Percentiles rank a stretch among this genome's conserved stretches.
phyloP scores from a whole-genome alignment of 2,329 filamentous ascomycete genomes.

The Fusarium setosum region DNA sequence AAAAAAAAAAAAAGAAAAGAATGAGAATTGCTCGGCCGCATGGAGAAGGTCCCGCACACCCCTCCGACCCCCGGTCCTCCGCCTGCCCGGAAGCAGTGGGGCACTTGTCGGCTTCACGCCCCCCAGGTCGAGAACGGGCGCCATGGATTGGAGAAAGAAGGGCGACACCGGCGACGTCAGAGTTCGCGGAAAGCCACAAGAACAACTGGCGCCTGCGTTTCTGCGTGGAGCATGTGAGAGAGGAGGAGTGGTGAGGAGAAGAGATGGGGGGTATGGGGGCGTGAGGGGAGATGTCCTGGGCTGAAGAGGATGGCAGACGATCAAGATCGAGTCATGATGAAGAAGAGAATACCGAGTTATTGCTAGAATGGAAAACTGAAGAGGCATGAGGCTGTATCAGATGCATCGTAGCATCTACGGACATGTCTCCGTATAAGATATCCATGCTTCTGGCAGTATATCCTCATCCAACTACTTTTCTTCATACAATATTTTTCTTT shows the following conservation, averaged over 20 bases:
- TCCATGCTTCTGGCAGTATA: neutral
- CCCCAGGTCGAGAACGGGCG: neutral
- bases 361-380: no score
- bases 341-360: no score
- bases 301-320: neutral
- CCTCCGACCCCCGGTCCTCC: constrained; percentile 38
- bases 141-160: neutral
- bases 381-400: no score
- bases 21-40: constrained; percentile 33
- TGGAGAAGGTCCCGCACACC: constrained; percentile 29
- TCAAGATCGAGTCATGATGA: neutral
- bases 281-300: constrained; percentile 11
- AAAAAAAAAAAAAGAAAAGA: neutral
- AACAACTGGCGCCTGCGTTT: neutral
- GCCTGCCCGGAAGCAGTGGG: constrained; percentile 41
- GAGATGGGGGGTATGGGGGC: constrained; percentile 12
- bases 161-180: constrained; percentile 29
- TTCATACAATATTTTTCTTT: no score
- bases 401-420: no score
- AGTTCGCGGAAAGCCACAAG: constrained; percentile 4
- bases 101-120: constrained; percentile 7
- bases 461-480: neutral
- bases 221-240: neutral
- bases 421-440: neutral
- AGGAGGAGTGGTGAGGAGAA: constrained; percentile 17